Conservation (phyloP, 2,329 filamentous ascomycete genomes). For the Colletotrichum godetiae region DNA sequence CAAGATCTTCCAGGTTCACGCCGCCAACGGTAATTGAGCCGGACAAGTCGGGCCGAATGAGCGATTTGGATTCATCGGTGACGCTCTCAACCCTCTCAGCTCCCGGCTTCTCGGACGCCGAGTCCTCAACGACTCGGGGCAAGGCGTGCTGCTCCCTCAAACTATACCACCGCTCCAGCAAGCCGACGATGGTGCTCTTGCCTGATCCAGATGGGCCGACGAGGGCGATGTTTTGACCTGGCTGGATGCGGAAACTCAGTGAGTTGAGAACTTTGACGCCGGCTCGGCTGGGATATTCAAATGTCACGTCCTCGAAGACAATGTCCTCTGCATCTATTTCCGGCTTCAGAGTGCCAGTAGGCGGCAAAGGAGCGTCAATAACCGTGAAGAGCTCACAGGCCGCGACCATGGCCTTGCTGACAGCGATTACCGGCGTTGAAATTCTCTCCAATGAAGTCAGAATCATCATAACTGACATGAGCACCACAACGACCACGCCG, state of each 20-base stretch:
- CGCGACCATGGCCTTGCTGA: slow-evolving; percentile 43
- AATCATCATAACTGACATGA: slow-evolving; percentile 53
- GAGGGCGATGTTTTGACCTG: slow-evolving; percentile 47
- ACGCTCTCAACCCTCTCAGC: slow-evolving; percentile 10
- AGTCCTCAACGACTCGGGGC: slow-evolving; percentile 14
- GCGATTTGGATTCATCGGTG: slow-evolving; percentile 3
- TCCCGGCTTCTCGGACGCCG: slow-evolving; percentile 1
- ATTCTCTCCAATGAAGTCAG: slow-evolving; percentile 49
- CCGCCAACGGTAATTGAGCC: slow-evolving; percentile 35
- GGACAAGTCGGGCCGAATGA: background rate
- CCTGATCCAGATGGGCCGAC: slow-evolving; percentile 57
- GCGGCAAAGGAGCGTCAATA: slow-evolving; percentile 41
- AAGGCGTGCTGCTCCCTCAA: slow-evolving; percentile 35
- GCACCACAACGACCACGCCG: slow-evolving; percentile 50
- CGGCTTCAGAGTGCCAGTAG: slow-evolving; percentile 38
- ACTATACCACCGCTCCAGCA: slow-evolving; percentile 55
- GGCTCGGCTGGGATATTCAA: slow-evolving; percentile 43
- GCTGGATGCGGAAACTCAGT: slow-evolving; percentile 40
- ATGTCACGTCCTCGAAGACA: slow-evolving; percentile 39
- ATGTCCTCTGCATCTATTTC: slow-evolving; percentile 36
- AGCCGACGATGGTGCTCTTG: slow-evolving; percentile 55
- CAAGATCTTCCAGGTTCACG: slow-evolving; percentile 36
- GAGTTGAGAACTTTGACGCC: slow-evolving; percentile 47
- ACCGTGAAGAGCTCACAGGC: slow-evolving; percentile 44
- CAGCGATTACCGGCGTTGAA: slow-evolving; percentile 52